These are phyloP conservation scores for Spirogloea muscicola DNA, from an alignment of 139 green algal genomes.

Conservation along the genomic window DNA sequence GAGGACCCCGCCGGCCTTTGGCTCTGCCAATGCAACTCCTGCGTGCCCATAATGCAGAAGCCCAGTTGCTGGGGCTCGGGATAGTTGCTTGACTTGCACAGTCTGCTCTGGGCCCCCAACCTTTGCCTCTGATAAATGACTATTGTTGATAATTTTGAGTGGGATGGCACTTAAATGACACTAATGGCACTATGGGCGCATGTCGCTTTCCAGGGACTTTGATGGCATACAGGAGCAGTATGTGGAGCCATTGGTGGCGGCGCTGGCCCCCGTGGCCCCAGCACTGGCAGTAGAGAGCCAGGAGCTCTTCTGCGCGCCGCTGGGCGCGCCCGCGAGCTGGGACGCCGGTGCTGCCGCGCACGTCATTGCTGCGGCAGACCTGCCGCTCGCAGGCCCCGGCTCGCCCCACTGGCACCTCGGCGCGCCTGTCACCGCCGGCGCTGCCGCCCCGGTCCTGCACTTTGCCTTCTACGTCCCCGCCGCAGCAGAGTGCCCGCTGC, in stretches of 20 bases:
- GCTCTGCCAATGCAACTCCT: no score
- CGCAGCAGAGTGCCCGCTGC: constrained; percentile 24
- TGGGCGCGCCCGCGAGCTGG: background rate
- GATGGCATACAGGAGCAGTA: constrained; percentile 4
- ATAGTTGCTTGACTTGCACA: no score
- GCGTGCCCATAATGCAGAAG: background rate
- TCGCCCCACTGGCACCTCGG: constrained; percentile 42
- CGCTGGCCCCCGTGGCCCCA: constrained; percentile 15
- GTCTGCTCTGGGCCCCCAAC: no score
- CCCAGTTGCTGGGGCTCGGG: background rate
- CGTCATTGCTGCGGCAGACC: no score
- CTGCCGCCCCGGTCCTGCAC: constrained; percentile 27
- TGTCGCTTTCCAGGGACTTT: constrained; percentile 37
- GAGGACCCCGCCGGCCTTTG: no score
- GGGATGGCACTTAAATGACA: no score
- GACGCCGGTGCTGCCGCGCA: no score
- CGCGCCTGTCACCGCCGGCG: constrained; percentile 17
- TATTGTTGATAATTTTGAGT: no score
- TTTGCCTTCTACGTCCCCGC: constrained; percentile 39
- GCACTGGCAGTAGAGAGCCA: constrained; percentile 40
- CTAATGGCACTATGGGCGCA: no score
- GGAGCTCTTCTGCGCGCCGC: constrained; percentile 11
- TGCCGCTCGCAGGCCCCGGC: no score
- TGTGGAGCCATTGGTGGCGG: constrained; percentile 7
- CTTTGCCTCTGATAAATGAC: no score